Percentiles rank a stretch among this genome's conserved stretches.
Evolutionary conservation across 305 asterid genomes (phyloP).

Genomic region (Plantago rigida): DNA sequence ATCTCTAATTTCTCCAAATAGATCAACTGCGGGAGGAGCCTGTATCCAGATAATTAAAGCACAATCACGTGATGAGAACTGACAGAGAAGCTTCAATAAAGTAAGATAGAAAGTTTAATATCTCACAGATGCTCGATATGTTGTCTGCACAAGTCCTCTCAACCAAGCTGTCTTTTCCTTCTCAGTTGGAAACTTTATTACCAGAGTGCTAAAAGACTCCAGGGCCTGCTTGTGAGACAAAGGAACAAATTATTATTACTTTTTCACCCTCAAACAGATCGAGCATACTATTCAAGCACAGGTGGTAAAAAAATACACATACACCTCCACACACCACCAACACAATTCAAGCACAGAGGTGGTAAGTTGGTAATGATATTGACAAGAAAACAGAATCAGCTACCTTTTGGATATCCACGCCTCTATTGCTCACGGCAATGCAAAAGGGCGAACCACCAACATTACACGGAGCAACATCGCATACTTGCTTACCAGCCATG

Average conservation of each 20-base stretch:
- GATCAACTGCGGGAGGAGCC: slow-evolving; percentile 78
- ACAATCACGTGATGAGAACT: slow-evolving; percentile 21
- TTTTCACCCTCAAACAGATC: too few relatives aligned
- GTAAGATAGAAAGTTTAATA: slow-evolving; percentile 23
- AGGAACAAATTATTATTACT: slow-evolving; percentile 14
- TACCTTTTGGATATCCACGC: slow-evolving; percentile 88
- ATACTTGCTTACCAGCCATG: slow-evolving; percentile 93
- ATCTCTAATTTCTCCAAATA: slow-evolving; percentile 61
- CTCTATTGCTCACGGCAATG: slow-evolving; percentile 79
- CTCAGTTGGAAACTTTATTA: slow-evolving; percentile 65
- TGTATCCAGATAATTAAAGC: slow-evolving; percentile 33
- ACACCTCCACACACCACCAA: neutral
- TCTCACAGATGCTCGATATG: slow-evolving; percentile 97
- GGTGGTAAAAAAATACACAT: neutral
- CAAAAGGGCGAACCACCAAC: slow-evolving; percentile 81
- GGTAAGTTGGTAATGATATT: slow-evolving; percentile 6
- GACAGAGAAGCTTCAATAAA: slow-evolving; percentile 22
- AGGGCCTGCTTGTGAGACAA: slow-evolving; percentile 45
- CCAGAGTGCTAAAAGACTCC: slow-evolving; percentile 82
- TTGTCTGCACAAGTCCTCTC: slow-evolving; percentile 73
- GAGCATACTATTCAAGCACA: neutral
- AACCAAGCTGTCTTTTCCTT: slow-evolving; percentile 75
- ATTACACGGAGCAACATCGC: slow-evolving; percentile 74
- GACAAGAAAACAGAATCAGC: slow-evolving; percentile 22
- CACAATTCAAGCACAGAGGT: neutral